Percentiles rank a stretch among this genome's conserved stretches.
phyloP scores from a whole-genome alignment of 805 yeast genomes.

The Sugiyamaella boreocaroliniensis region DNA sequence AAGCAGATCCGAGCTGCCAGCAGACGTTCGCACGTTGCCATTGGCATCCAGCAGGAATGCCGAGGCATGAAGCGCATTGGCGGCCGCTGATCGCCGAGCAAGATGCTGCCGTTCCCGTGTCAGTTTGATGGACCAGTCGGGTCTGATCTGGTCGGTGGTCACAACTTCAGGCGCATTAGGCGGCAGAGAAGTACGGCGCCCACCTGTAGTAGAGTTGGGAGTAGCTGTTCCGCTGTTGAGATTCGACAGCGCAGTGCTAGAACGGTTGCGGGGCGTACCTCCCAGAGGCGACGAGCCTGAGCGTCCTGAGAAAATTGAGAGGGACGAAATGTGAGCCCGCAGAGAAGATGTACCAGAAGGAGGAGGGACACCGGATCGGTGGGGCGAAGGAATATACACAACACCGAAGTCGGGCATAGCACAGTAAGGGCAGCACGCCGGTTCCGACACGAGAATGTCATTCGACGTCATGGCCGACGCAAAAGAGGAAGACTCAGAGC shows the following conservation, averaged over 20 bases:
- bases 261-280: slow-evolving; percentile 1
- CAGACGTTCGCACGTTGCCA: slow-evolving; percentile 16
- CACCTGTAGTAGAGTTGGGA: background rate
- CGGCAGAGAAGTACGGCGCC: slow-evolving; percentile 44
- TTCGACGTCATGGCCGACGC: slow-evolving; percentile 19
- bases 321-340: slow-evolving; percentile 6
- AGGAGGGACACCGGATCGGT: slow-evolving; percentile 31
- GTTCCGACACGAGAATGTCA: slow-evolving; percentile 59
- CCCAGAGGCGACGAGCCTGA: slow-evolving; percentile 1
- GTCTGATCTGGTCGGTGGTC: slow-evolving; percentile 76
- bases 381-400: slow-evolving; percentile 69
- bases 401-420: slow-evolving; percentile 83
- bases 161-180: slow-evolving; percentile 64
- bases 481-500: slow-evolving; percentile 13
- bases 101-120: slow-evolving; percentile 64
- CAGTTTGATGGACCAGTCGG: slow-evolving; percentile 84
- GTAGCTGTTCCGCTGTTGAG: slow-evolving; percentile 1
- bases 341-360: slow-evolving; percentile 8
- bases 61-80: slow-evolving; percentile 87
- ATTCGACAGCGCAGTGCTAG: background rate
- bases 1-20: slow-evolving; percentile 6
- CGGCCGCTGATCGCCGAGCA: slow-evolving; percentile 87
- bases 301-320: slow-evolving; percentile 5
- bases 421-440: slow-evolving; percentile 90
- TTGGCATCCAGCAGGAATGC: slow-evolving; percentile 49